Percentiles rank a stretch among this genome's conserved stretches.
Conservation (phyloP, 805 yeast genomes). For the Kuraishia borneana region DNA sequence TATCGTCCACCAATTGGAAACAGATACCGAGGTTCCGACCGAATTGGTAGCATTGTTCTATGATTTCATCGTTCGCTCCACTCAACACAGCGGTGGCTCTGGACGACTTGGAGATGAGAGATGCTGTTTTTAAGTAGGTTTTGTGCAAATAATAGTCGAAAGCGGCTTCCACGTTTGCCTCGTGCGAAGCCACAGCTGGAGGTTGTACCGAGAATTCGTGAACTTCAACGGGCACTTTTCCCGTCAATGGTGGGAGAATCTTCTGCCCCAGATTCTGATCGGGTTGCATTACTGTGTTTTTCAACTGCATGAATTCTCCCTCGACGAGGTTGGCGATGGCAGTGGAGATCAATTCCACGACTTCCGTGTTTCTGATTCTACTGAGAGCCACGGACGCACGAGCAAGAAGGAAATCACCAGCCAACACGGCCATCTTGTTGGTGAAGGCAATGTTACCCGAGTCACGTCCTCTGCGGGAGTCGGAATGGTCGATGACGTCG, state of each 20-base stretch:
- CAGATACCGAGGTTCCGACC: conserved; percentile 92
- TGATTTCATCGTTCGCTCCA: conserved; percentile 64
- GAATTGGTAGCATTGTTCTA: conserved; percentile 80
- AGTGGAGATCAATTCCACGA: conserved; percentile 87
- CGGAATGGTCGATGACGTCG: conserved; percentile 90
- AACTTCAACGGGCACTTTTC: conserved; percentile 46
- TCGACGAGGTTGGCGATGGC: conserved; percentile 95
- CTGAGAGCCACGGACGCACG: conserved; percentile 96
- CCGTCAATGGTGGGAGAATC: conserved; percentile 45
- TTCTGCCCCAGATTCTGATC: conserved; percentile 27
- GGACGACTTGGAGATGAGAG: conserved; percentile 86
- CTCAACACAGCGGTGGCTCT: conserved; percentile 89
- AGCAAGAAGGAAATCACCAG: conserved; percentile 92
- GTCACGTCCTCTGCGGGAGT: conserved; percentile 81
- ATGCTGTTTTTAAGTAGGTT: conserved; percentile 91
- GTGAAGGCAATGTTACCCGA: conserved; percentile 90
- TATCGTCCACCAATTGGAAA: conserved; percentile 93
- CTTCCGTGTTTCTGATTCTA: conserved; percentile 91
- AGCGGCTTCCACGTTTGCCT: conserved; percentile 68
- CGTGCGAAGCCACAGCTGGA: conserved; percentile 32
- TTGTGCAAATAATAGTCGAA: conserved; percentile 93
- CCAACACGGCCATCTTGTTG: conserved; percentile 94
- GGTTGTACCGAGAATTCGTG: conserved; percentile 44
- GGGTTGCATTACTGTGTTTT: conserved; percentile 71
- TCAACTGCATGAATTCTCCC: conserved; percentile 98